Base-by-base conservation (phyloP, 495 filamentous ascomycete species). In the Trichoderma erinaceum region DNA sequence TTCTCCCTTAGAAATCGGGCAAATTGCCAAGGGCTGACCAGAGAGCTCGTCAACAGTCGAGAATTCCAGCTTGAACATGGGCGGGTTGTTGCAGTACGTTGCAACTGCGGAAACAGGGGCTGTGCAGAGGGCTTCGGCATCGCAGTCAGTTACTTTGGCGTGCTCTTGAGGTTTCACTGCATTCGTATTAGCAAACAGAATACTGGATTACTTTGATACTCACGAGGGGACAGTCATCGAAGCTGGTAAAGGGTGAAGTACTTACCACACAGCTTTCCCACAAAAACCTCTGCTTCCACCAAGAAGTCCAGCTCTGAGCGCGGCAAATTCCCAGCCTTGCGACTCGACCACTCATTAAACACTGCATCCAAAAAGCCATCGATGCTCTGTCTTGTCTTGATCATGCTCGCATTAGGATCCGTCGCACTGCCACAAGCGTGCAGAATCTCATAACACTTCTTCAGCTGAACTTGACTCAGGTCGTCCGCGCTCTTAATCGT, bases 341-440 rank as follows among this genome's bases (percentile, higher is more conserved):
- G 21, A 41, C 63, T 65, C n/a, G 41, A 32, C 65, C 65, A 66
- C 18, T 46, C 65, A 27, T 66, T 48, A 38, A 66, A 66, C 1
- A 66, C 44, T 23, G 65, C 65, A 32, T 50, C 43, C 41, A 66
- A 23, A 25, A 46, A 66, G 15, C 65, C 65, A 3, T 66, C 65
- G 27, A 66, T 66, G 44, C 65, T 66, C 65, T 66, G 27, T n/a
- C 43, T 44, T 21, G 65, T 66, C 41, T 41, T 66, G 41, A 43
- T 11, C 41, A 66, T 8, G 25, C 41, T 66, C 18, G 65, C 65
- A 50, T 66, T 46, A 4, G 43, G 41, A 46, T 66, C 27, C 41
- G 65, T 66, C 41, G 65, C 65, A 27, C 41, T 44, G 18, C 65
- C 65, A 25, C 65, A 66, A 3, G 65, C 65, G 50, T 66, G 65